Base-by-base conservation (phyloP, 176 grass and related monocot genomes). In the Bothriochloa decipiens region DNA sequence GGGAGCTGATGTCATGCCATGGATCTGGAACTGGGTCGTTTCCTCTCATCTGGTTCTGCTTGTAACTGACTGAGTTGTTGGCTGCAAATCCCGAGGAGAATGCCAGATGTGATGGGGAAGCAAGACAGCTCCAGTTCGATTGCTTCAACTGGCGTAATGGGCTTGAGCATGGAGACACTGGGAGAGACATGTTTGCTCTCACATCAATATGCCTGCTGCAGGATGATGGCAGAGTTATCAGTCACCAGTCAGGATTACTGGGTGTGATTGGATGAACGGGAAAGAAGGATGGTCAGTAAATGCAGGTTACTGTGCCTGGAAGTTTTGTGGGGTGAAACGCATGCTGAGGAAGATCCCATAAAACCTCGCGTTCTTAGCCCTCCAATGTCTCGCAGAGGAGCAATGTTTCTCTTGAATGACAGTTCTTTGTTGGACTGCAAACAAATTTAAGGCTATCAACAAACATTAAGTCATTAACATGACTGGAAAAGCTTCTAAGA, bases 151-250 rank as follows among this genome's bases (percentile, higher is more conserved):
- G 91, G 49, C 83, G 82, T 53, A 90, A 14, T 15, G 96, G 93
- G 85, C 96, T 94, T 37, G 96, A 93, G 66, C 89, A 89, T 23
- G 96, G 96, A 3, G 96, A 95, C 49, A 98, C 91, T 1, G 96
- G 96, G 61, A 98, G 72, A 77, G 93, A 98, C 87, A 93, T 69
- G 72, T 94, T 95, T 85, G 85, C 47, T 91, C 92, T 90, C 87
- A 81, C 42, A 65, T 76, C 85, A 72, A 81, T 64, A 42, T 77
- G 72, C 77, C 85, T 75, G 79, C 82, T 91, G 80, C 36, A 85
- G 20, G 52, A 81, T 43, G 18, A 81, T 58, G 47, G 1, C 36
- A 20, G 13, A 14, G 13, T 69, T 25, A n/a, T 76, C 63, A 81
- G 36, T 45, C 47, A n/a, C 69, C 63, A 81, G 36, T 45, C 47